Percentiles rank a stretch among this genome's conserved stretches.
Conservation (phyloP, 2,329 filamentous ascomycete species). For the Sarocladium kiliense region DNA sequence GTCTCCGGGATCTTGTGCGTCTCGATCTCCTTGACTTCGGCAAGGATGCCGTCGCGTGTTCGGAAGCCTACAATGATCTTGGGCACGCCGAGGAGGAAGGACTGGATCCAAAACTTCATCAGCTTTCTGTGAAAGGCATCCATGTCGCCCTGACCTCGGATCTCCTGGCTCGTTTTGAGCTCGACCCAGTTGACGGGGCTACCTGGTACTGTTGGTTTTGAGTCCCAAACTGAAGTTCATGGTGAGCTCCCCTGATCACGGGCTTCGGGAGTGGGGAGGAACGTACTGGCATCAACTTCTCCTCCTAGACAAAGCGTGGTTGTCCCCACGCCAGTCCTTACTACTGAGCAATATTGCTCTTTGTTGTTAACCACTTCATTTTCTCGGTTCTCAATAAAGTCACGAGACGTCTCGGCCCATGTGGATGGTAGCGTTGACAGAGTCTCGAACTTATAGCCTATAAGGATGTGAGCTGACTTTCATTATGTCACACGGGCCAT, state of each 20-base stretch:
- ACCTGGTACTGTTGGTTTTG: slow-evolving; percentile 61
- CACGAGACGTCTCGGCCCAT: slow-evolving; percentile 68
- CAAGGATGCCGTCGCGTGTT: slow-evolving; percentile 64
- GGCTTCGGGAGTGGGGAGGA: background rate
- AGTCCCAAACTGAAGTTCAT: slow-evolving; percentile 65
- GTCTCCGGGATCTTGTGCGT: slow-evolving; percentile 74
- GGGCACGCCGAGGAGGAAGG: slow-evolving; percentile 86
- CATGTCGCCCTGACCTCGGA: slow-evolving; percentile 62
- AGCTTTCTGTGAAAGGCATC: slow-evolving; percentile 83
- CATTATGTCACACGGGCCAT: background rate
- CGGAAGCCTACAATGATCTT: slow-evolving; percentile 90
- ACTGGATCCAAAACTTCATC: slow-evolving; percentile 95
- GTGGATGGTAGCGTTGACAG: slow-evolving; percentile 69
- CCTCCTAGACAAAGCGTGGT: slow-evolving; percentile 75
- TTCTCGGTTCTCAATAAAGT: slow-evolving; percentile 73
- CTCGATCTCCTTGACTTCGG: slow-evolving; percentile 69
- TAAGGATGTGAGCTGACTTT: background rate
- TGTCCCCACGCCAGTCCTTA: slow-evolving; percentile 79
- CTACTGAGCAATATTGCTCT: slow-evolving; percentile 92
- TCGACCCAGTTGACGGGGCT: slow-evolving; percentile 88
- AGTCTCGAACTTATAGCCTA: slow-evolving; percentile 96
- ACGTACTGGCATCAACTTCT: slow-evolving; percentile 82
- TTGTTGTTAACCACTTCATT: slow-evolving; percentile 75
- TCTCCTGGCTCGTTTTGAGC: slow-evolving; percentile 81
- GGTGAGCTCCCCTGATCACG: no score